These are phyloP conservation scores for Pistacia vera DNA, from an alignment of 345 rosid genomes.

Conservation along the genomic window DNA sequence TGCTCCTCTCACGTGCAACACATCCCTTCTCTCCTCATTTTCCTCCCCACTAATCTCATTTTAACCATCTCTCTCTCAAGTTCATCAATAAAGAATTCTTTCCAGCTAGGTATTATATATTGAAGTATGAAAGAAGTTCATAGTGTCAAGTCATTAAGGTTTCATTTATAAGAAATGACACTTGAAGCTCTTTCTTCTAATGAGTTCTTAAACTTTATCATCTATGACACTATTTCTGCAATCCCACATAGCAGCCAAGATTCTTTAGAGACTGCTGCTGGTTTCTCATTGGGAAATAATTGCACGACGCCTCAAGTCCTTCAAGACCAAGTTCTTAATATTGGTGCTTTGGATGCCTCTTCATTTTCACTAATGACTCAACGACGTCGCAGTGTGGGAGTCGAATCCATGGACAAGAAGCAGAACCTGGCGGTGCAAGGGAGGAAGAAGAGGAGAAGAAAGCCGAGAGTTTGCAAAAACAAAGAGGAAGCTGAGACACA, in stretches of 20 bases:
- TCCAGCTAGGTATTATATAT: not conserved
- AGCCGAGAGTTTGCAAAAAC: slow-evolving; percentile 77
- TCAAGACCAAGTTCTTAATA: slow-evolving; percentile 10
- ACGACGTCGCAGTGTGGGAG: slow-evolving; percentile 8
- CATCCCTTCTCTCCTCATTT: not conserved
- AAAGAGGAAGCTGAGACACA: slow-evolving; percentile 85
- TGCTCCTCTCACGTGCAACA: slow-evolving; percentile 44
- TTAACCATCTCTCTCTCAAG: not conserved
- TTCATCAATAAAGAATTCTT: not conserved
- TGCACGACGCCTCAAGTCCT: slow-evolving; percentile 13
- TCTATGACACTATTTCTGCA: slow-evolving; percentile 68
- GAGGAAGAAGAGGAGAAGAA: slow-evolving; percentile 70
- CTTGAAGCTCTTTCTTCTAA: slow-evolving; percentile 68
- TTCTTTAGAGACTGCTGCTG: slow-evolving; percentile 15
- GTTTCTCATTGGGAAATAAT: slow-evolving; percentile 15
- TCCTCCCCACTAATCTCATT: not conserved
- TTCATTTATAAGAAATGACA: slow-evolving; percentile 38
- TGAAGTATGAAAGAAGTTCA: not conserved
- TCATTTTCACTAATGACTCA: slow-evolving; percentile 17
- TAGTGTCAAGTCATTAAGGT: not conserved
- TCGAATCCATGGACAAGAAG: slow-evolving; percentile 15
- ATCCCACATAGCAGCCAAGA: slow-evolving; percentile 44
- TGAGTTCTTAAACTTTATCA: slow-evolving; percentile 62
- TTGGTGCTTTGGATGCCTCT: slow-evolving; percentile 22
- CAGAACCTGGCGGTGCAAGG: slow-evolving; percentile 41